phyloP scores from a whole-genome alignment of 2,329 filamentous ascomycete species.

The Plenodomus biglobosus region DNA sequence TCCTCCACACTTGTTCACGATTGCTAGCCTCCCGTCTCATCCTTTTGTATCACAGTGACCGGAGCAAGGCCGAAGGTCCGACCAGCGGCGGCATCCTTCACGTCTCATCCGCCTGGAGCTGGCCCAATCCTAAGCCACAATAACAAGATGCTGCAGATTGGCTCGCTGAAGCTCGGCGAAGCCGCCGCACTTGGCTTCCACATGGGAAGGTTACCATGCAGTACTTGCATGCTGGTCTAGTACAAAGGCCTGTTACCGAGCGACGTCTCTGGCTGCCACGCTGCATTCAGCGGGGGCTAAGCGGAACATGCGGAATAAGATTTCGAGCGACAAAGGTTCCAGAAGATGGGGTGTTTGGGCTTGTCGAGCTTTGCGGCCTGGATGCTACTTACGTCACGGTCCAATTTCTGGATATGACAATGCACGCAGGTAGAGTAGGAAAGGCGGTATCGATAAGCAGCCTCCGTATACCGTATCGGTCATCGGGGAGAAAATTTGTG shows the following conservation, averaged over 20 bases:
- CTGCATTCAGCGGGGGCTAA: constrained; percentile 6
- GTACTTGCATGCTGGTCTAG: not conserved
- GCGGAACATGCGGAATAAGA: constrained; percentile 6
- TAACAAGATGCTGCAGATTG: constrained; percentile 1
- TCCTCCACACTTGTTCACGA: not conserved
- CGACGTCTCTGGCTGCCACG: constrained; percentile 3
- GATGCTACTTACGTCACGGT: not conserved
- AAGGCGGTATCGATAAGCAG: not conserved
- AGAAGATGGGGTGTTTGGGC: constrained; percentile 6
- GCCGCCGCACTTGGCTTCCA: constrained; percentile 8
- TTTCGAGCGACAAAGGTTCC: constrained; percentile 10
- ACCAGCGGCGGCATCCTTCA: not conserved
- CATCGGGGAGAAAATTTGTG: not conserved
- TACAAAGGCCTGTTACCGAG: constrained; percentile 1
- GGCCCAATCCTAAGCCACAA: not conserved
- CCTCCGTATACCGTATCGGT: not conserved
- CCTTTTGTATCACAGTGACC: not conserved
- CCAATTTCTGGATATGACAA: not conserved
- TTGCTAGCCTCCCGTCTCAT: not conserved
- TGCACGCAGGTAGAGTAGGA: too few relatives aligned
- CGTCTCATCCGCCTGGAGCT: constrained; percentile 5
- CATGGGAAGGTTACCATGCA: not conserved
- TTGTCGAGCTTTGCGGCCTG: not conserved
- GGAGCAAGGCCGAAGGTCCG: not conserved
- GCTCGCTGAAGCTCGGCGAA: constrained; percentile 10